Base-by-base conservation (phyloP, 2,329 filamentous ascomycete species). In the Pestalotiopsis fici region DNA sequence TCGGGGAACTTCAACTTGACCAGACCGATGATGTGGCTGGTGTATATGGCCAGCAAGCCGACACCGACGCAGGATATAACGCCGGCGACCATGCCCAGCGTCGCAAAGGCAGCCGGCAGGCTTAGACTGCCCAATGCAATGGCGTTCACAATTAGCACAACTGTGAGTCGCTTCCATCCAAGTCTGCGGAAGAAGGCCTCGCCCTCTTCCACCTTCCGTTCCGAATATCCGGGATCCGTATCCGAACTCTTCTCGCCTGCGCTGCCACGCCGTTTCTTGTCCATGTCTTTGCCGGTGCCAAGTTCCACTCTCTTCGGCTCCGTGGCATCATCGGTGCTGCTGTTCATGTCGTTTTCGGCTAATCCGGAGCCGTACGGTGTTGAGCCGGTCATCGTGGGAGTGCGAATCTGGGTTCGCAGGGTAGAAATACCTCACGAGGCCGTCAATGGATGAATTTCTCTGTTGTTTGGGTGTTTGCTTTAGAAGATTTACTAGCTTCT, bases 111-210 rank as follows among this genome's bases (percentile, higher is more conserved):
- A 1, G 77, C 73, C 3, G 86, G 86, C 59, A 88, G 79, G 69
- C 83, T 85, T 62, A 88, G 77, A 67, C 79, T 82, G 59, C 86
- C 86, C 18, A 88, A 83, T 4, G 86, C 86, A 69, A 88, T 86
- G 66, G 86, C 86, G 76, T 87, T 85, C 71, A 88, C 86, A 68
- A 88, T 86, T 68, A 87, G 80, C 37, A 88, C 82, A 25, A 87
- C 77, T 2, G 85, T 86, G 37, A 88, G 80, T 9, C 86, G 84
- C 75, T 87, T 87, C 86, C 86, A 88, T 64, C 86, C 86, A 25
- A 88, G 81, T 47, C 83, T 82, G 69, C 85, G 78, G 74, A 87
- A 88, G 66, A 85, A 81, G 18, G 82, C 83, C 63, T 78, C 75
- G 66, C 84, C 85, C 69, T 82, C 43, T 50, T 50, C 43, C 43